Conservation (phyloP, 192 early-diverging fungal genomes). For the Chytriomyces confervae region DNA sequence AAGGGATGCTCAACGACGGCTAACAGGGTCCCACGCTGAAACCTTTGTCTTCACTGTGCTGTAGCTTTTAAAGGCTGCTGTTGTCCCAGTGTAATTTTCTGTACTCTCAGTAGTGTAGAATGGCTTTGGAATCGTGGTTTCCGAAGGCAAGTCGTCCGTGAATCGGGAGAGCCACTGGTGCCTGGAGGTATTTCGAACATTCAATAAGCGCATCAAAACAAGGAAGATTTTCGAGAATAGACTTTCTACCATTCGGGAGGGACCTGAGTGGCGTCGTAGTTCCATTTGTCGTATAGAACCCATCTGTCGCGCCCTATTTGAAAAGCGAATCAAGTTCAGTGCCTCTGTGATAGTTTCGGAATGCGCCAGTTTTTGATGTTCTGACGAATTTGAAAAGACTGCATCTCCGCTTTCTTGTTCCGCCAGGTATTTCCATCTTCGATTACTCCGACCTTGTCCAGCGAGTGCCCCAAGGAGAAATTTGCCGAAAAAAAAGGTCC, state of each 20-base stretch:
- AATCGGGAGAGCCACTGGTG: conserved; percentile 62
- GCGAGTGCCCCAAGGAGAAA: too few relatives aligned
- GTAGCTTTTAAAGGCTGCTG: conserved; percentile 59
- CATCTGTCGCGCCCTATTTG: conserved; percentile 50
- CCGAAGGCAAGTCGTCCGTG: conserved; percentile 58
- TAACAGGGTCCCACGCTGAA: conserved; percentile 41
- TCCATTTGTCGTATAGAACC: conserved; percentile 61
- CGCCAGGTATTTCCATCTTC: too few relatives aligned
- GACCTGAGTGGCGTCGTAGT: conserved; percentile 58
- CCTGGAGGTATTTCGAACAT: conserved; percentile 30
- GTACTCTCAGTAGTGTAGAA: conserved; percentile 39
- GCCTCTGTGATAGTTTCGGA: too few relatives aligned
- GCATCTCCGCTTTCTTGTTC: too few relatives aligned
- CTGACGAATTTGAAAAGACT: too few relatives aligned
- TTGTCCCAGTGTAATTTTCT: conserved; percentile 56
- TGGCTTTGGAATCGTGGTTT: conserved; percentile 48
- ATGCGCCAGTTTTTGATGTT: too few relatives aligned
- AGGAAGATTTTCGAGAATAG: neutral
- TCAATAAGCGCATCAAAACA: neutral
- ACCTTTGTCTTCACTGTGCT: conserved; percentile 55
- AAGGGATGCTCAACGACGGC: conserved; percentile 7
- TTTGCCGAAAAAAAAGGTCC: neutral
- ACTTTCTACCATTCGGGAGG: conserved; percentile 58
- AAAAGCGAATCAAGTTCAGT: too few relatives aligned
- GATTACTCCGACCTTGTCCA: too few relatives aligned